phyloP scores from a whole-genome alignment of 139 green algal genomes.

The Chlorella sp. region DNA sequence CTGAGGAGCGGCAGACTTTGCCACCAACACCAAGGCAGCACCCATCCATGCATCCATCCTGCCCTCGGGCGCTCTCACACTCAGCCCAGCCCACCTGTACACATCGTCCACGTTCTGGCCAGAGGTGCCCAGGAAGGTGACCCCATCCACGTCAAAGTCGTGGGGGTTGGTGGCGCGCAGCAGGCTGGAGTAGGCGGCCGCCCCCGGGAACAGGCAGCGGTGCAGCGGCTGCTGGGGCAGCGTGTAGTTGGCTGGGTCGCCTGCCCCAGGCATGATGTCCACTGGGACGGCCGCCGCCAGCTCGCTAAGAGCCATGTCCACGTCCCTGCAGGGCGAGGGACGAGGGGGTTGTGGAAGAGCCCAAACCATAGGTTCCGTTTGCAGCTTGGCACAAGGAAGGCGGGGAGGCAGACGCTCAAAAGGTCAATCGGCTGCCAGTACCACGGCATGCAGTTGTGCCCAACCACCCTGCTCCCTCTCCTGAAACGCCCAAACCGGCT shows the following conservation, averaged over 20 bases:
- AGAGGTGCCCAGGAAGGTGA: conserved; percentile 88
- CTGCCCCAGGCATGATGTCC: conserved; percentile 94
- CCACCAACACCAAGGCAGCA: too few relatives aligned
- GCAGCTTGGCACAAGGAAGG: too few relatives aligned
- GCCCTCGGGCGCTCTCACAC: too few relatives aligned
- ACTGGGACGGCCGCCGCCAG: conserved; percentile 82
- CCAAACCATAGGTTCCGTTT: not conserved
- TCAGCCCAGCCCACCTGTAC: conserved; percentile 7
- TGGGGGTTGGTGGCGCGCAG: conserved; percentile 91
- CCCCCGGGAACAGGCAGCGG: conserved; percentile 80
- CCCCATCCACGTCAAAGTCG: conserved; percentile 78
- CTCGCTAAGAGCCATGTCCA: conserved; percentile 75
- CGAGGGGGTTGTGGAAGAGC: not conserved
- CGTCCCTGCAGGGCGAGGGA: conserved; percentile 57
- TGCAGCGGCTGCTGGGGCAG: conserved; percentile 98
- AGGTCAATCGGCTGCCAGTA: too few relatives aligned
- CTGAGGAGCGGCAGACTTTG: too few relatives aligned
- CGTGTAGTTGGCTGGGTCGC: conserved; percentile 90
- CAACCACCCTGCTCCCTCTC: not conserved
- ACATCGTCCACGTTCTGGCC: conserved; percentile 95
- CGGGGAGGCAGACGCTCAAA: too few relatives aligned
- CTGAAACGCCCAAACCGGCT: not conserved
- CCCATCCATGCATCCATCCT: too few relatives aligned
- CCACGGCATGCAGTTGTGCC: not conserved
- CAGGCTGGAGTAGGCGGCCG: conserved; percentile 57